These are phyloP conservation scores for Pestalotiopsis sp. DNA, from an alignment of 2,329 filamentous ascomycete species.

Conservation along the genomic window DNA sequence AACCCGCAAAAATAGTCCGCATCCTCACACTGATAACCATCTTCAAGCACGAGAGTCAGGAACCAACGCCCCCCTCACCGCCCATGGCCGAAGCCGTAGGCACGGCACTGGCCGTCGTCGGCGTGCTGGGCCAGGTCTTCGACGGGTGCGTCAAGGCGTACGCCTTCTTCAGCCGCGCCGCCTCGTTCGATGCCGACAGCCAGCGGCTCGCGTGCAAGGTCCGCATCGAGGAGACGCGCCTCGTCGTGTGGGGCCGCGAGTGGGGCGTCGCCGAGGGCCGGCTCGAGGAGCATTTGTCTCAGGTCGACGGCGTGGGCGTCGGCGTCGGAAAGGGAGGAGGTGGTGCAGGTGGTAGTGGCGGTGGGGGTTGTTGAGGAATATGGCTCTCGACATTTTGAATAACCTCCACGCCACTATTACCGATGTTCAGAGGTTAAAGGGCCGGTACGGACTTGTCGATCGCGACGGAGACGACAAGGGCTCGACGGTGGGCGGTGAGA, in stretches of 20 bases:
- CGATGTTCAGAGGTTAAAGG: conserved; percentile 42
- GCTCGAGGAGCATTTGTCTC: conserved; percentile 41
- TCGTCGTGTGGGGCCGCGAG: conserved; percentile 48
- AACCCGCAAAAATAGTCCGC: not conserved
- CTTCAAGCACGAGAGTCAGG: not conserved
- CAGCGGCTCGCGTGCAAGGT: conserved; percentile 48
- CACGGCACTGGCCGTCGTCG: conserved; percentile 44
- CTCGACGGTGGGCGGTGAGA: not conserved
- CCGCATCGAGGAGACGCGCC: conserved; percentile 50
- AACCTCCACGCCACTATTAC: conserved; percentile 46
- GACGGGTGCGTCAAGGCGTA: conserved; percentile 49
- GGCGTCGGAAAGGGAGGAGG: not conserved
- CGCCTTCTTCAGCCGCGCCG: conserved; percentile 43
- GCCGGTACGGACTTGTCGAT: conserved; percentile 42
- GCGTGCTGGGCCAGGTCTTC: conserved; percentile 47
- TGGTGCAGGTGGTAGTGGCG: conserved; percentile 28
- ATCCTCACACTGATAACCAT: not conserved
- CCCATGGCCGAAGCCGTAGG: conserved; percentile 41
- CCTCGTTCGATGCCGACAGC: conserved; percentile 42
- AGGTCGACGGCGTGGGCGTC: conserved; percentile 34
- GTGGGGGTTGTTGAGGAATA: conserved; percentile 30
- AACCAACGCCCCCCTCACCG: not conserved
- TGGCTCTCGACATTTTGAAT: conserved; percentile 43
- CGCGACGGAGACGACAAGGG: conserved; percentile 11
- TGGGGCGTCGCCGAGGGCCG: conserved; percentile 49